Evolutionary conservation across 805 yeast genomes (phyloP), one percentile per base, ranked within the genome.

Genomic region (Saturnispora dispora): DNA sequence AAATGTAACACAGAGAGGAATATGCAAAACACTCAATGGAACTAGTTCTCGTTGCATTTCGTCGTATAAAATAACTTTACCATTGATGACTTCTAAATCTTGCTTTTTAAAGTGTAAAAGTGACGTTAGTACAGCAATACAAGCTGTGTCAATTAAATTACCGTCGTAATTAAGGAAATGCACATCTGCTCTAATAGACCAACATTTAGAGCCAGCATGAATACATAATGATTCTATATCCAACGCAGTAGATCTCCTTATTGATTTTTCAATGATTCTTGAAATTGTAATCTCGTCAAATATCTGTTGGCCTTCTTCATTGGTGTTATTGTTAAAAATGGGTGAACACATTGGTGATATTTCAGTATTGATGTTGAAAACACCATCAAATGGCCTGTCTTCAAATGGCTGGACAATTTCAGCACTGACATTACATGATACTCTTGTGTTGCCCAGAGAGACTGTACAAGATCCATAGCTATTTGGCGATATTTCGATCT

Each of bases 331-430:
- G 10, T 28, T 42, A 64, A 88, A 89, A 58, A 79, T 74, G 1
- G 95, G 83, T 5, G 89, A 82, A 1, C 96, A 96, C 88, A 91
- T 84, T 15, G 97, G 87, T 20, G 89, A 78, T 42, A 87, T 80
- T 61, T 93, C 98, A 2, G 96, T 85, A 47, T 85, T 79, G 13
- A 93, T 89, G 23, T 77, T 73, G 63, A 93, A 89, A 3, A 85
- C 61, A 1, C 99, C 99, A 66, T 93, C 99, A 63, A 88, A 91
- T 0, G 97, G 97, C 50, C 96, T 75, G 58, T 90, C 95, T 47
- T 88, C 96, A 56, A 76, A 83, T 0, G 99, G 99, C 53, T 79
- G 77, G 4, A 79, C 75, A 13, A 93, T 81, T 48, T 80, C 83
- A 10, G 95, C 85, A 17, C 89, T 80, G 5, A 91, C 82, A 51